These are phyloP conservation scores for Meredithiella fracta DNA, from an alignment of 2,329 filamentous ascomycete species.

Conservation along the genomic window DNA sequence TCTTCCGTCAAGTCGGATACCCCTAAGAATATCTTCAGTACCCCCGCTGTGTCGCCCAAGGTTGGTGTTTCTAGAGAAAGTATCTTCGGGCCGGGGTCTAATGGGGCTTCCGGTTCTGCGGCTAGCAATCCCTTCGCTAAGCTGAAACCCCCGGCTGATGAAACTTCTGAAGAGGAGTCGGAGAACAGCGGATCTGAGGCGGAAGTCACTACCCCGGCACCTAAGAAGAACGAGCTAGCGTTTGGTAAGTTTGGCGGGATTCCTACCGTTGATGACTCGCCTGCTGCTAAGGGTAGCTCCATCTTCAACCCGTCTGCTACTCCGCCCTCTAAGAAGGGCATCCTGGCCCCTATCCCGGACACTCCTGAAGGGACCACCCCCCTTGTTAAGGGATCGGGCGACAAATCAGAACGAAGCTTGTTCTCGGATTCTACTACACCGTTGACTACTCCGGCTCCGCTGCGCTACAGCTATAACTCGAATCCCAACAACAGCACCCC, in stretches of 20 bases:
- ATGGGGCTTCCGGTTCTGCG: background rate
- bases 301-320: slow-evolving; percentile 1
- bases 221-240: slow-evolving; percentile 3
- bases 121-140: slow-evolving; percentile 8
- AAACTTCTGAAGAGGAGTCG: slow-evolving; percentile 9
- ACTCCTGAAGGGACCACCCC: slow-evolving; percentile 5
- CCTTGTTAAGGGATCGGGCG: background rate
- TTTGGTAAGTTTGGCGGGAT: background rate
- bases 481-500: slow-evolving; percentile 16
- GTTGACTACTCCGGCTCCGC: slow-evolving; percentile 34
- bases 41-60: background rate
- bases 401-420: slow-evolving; percentile 1
- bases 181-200: slow-evolving; percentile 4
- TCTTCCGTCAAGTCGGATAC: background rate
- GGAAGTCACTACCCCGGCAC: slow-evolving; percentile 20
- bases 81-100: slow-evolving; percentile 15
- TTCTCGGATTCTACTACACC: slow-evolving; percentile 29
- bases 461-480: slow-evolving; percentile 27
- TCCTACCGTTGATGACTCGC: slow-evolving; percentile 2
- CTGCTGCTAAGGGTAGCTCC: slow-evolving; percentile 7
- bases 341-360: background rate
- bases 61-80: slow-evolving; percentile 8
- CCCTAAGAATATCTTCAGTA: slow-evolving; percentile 3
- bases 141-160: background rate
- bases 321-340: slow-evolving; percentile 4